phyloP scores from a whole-genome alignment of 2,329 filamentous ascomycete species.

The Amauroascus niger region DNA sequence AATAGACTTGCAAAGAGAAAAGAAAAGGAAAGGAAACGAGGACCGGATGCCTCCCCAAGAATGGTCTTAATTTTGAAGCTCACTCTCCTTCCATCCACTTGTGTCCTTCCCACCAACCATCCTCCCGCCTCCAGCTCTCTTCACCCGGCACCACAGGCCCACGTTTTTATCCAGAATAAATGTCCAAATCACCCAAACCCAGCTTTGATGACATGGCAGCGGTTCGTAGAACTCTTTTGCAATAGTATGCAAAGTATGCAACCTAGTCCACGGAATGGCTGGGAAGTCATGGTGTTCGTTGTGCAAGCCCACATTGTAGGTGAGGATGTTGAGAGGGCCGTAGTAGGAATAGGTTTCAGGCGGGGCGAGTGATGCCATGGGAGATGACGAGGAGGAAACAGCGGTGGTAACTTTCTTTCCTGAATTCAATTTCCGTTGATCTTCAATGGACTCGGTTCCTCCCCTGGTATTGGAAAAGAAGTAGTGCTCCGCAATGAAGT shows the following conservation, averaged over 20 bases:
- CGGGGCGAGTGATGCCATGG: conserved; percentile 52
- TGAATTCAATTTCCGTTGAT: conserved; percentile 30
- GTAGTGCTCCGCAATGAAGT: conserved; percentile 98
- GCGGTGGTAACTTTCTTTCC: conserved; percentile 31
- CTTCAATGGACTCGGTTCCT: conserved; percentile 45
- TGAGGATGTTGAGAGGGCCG: conserved; percentile 78
- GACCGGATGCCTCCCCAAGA: neutral
- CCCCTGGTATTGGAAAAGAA: conserved; percentile 46
- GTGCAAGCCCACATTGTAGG: conserved; percentile 95
- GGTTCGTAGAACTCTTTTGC: conserved; percentile 87
- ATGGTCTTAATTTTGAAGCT: conserved; percentile 51
- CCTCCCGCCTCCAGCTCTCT: conserved; percentile 68
- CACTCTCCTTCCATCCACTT: conserved; percentile 57
- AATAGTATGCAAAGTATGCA: conserved; percentile 66
- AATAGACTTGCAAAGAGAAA: neutral
- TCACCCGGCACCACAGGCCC: conserved; percentile 83
- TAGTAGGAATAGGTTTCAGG: conserved; percentile 98
- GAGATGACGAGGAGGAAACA: conserved; percentile 26
- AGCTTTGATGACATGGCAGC: conserved; percentile 78
- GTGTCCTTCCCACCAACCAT: conserved; percentile 45
- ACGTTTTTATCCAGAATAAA: conserved; percentile 88
- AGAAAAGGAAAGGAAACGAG: neutral
- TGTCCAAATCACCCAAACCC: conserved; percentile 87
- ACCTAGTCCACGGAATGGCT: conserved; percentile 84
- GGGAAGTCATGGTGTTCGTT: conserved; percentile 99